These are phyloP conservation scores for Annulohypoxylon maeteangense DNA, from an alignment of 495 filamentous ascomycete species.

Conservation along the genomic window DNA sequence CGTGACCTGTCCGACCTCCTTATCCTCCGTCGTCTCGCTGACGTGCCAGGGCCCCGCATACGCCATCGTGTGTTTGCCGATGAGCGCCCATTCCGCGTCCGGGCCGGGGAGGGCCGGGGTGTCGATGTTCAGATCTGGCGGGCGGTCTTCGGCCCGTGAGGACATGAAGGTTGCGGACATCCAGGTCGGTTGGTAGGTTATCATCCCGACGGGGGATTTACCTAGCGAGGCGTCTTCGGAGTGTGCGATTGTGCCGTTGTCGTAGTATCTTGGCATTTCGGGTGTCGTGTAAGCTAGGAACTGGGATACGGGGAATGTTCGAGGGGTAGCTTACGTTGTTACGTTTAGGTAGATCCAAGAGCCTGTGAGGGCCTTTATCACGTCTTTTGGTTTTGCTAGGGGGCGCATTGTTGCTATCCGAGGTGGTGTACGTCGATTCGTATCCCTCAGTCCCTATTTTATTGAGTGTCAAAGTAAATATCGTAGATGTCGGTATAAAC, in stretches of 20 bases:
- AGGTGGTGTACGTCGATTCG: neutral
- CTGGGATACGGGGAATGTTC: neutral
- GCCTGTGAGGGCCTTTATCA: slow-evolving; percentile 36
- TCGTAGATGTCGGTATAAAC: neutral
- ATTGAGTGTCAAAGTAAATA: no score
- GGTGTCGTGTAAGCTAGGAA: neutral
- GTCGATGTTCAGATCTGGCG: slow-evolving; percentile 9
- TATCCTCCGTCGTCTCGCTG: slow-evolving; percentile 27
- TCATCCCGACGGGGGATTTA: slow-evolving; percentile 20
- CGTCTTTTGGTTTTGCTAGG: slow-evolving; percentile 30
- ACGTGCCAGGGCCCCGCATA: slow-evolving; percentile 36
- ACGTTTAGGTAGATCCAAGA: slow-evolving; percentile 39
- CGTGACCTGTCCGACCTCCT: slow-evolving; percentile 34
- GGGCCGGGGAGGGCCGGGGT: slow-evolving; percentile 3
- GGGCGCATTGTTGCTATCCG: slow-evolving; percentile 6
- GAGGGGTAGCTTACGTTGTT: slow-evolving; percentile 22
- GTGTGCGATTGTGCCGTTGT: slow-evolving; percentile 31
- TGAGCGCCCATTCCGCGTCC: slow-evolving; percentile 35
- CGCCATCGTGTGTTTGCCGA: slow-evolving; percentile 35
- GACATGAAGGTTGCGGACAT: slow-evolving; percentile 42
- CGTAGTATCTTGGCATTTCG: slow-evolving; percentile 12
- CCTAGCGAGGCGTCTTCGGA: slow-evolving; percentile 10
- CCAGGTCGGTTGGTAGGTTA: slow-evolving; percentile 25
- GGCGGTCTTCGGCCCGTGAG: slow-evolving; percentile 28
- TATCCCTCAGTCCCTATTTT: no score